A percentile compares a stretch with the other conserved stretches of the same genome.
Conservation (phyloP, 1,139 yeast species). For the Tardiomyces depauwii region DNA sequence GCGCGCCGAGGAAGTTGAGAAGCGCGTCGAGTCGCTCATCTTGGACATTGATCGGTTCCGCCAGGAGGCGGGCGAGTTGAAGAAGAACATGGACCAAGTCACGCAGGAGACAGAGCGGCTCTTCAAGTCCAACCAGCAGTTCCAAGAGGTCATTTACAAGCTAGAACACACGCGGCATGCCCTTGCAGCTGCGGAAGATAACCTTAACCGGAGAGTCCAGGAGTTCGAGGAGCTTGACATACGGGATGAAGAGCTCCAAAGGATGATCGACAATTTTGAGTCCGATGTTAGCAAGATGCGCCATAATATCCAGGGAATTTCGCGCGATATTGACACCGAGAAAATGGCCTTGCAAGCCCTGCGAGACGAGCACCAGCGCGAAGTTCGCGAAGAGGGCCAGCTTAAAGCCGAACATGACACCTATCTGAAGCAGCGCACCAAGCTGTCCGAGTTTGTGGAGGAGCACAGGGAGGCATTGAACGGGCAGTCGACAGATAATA, state of each 20-base stretch:
- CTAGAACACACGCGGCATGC: slow-evolving; percentile 47
- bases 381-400: slow-evolving; percentile 47
- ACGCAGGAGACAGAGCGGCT: slow-evolving; percentile 51
- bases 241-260: slow-evolving; percentile 39
- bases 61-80: slow-evolving; percentile 39
- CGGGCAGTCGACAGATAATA: slow-evolving; percentile 8
- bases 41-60: slow-evolving; percentile 36
- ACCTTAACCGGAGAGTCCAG: slow-evolving; percentile 35
- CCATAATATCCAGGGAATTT: neutral
- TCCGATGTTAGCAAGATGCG: slow-evolving; percentile 30
- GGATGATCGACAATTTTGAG: slow-evolving; percentile 45
- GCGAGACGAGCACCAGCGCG: slow-evolving; percentile 31
- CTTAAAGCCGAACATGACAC: slow-evolving; percentile 35
- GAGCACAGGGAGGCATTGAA: slow-evolving; percentile 2
- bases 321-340: neutral
- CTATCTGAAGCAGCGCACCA: neutral
- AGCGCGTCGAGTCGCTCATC: slow-evolving; percentile 36
- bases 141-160: slow-evolving; percentile 59
- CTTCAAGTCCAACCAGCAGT: slow-evolving; percentile 71
- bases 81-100: slow-evolving; percentile 38
- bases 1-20: slow-evolving; percentile 50
- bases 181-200: slow-evolving; percentile 34
- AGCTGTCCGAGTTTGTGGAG: neutral
- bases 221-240: slow-evolving; percentile 27
- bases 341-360: slow-evolving; percentile 4